These are phyloP conservation scores for Sporodiniella umbellata DNA, from an alignment of 371 early-diverging fungal species.

Conservation along the genomic window DNA sequence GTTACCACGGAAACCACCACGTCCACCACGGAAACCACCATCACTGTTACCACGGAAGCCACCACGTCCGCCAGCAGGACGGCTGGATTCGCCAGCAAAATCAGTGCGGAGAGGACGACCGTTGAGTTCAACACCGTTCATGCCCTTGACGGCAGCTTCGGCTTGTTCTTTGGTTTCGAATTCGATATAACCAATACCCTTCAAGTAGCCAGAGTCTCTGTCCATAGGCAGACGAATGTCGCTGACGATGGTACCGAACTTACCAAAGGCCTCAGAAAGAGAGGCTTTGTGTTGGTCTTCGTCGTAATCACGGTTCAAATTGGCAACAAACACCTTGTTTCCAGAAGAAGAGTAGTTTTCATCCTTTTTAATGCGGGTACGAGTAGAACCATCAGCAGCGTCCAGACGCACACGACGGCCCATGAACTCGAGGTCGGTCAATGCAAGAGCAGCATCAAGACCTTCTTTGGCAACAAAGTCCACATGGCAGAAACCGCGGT, in stretches of 20 bases:
- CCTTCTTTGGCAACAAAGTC: constrained; percentile 58
- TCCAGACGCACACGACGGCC: constrained; percentile 63
- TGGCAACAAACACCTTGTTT: constrained; percentile 88
- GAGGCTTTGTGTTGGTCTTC: constrained; percentile 86
- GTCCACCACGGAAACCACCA: constrained; percentile 15
- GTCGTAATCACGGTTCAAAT: constrained; percentile 87
- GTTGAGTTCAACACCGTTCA: constrained; percentile 65
- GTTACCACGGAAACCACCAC: constrained; percentile 16
- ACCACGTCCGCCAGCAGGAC: constrained; percentile 31
- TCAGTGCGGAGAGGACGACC: constrained; percentile 71
- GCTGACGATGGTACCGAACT: constrained; percentile 79
- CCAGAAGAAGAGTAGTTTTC: constrained; percentile 34
- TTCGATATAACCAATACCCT: constrained; percentile 77
- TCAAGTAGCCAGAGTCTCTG: constrained; percentile 60
- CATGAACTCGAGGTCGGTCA: constrained; percentile 60
- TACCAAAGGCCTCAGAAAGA: constrained; percentile 76
- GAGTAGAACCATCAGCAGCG: constrained; percentile 29
- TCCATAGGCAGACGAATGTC: constrained; percentile 67
- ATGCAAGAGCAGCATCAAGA: constrained; percentile 57
- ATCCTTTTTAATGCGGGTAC: constrained; percentile 20
- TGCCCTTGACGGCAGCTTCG: constrained; percentile 59
- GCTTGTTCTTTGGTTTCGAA: constrained; percentile 62
- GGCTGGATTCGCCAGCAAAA: constrained; percentile 49
- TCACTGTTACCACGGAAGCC: constrained; percentile 13
- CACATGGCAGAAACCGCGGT: constrained; percentile 74